Evolutionary conservation across 306 rosid species (phyloP).

Genomic region (Castanea sativa): DNA sequence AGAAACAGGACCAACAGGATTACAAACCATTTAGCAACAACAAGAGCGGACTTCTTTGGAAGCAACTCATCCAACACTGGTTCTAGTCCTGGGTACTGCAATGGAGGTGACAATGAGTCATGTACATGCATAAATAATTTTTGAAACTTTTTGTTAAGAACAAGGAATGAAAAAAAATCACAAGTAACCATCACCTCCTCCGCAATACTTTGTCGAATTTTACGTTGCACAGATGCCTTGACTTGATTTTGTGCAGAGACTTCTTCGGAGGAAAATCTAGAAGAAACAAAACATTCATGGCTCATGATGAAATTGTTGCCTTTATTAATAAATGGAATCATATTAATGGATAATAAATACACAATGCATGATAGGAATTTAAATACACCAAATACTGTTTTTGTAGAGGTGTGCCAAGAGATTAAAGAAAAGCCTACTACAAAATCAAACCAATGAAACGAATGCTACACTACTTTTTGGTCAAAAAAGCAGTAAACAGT

Average conservation of each 20-base stretch:
- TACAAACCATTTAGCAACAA: constrained; percentile 88
- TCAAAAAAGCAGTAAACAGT: not conserved
- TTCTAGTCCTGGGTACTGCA: constrained; percentile 96
- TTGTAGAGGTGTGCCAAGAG: not conserved
- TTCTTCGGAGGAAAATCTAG: constrained; percentile 84
- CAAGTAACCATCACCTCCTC: constrained; percentile 65
- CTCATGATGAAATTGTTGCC: not conserved
- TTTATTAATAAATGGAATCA: not conserved
- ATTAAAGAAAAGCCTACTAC: not conserved
- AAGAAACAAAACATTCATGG: not conserved
- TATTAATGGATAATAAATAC: not conserved
- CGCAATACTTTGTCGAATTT: constrained; percentile 91
- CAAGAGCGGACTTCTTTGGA: constrained; percentile 91
- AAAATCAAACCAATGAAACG: not conserved
- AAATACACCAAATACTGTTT: not conserved
- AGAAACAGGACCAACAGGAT: constrained; percentile 12
- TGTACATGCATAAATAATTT: not conserved
- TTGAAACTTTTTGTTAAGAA: not conserved
- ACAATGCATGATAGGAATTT: not conserved
- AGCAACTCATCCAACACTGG: constrained; percentile 91
- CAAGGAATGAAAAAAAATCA: not conserved
- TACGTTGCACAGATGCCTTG: constrained; percentile 94
- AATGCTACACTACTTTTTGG: not conserved
- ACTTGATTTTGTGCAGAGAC: constrained; percentile 99
- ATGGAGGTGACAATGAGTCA: not conserved